Conservation (phyloP, 2,329 filamentous ascomycete species). For the Ophiostoma ulmi region DNA sequence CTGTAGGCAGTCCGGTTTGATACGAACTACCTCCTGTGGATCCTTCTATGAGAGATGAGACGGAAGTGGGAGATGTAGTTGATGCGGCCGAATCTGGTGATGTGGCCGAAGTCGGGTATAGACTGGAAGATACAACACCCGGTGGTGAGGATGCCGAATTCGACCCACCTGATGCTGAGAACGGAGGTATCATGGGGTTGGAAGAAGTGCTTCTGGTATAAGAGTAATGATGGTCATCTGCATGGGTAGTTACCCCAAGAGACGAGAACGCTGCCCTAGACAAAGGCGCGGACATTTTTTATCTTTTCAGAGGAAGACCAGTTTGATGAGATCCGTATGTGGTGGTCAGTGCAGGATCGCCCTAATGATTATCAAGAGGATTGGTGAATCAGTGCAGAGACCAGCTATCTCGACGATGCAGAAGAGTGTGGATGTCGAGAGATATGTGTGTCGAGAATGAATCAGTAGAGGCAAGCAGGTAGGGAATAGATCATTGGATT, state of each 20-base stretch:
- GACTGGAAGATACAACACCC: not conserved
- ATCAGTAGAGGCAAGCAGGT: not conserved
- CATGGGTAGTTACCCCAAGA: not conserved
- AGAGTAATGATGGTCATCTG: not conserved
- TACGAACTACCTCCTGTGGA: not conserved
- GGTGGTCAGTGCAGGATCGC: not conserved
- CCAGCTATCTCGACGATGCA: not conserved
- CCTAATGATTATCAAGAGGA: not conserved
- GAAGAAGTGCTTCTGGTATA: not conserved
- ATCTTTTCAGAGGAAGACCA: no score
- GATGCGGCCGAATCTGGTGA: not conserved
- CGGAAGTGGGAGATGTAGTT: not conserved
- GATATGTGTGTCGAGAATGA: not conserved
- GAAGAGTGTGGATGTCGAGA: not conserved
- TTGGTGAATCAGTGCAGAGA: not conserved
- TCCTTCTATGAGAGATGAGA: not conserved
- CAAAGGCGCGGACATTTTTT: not conserved
- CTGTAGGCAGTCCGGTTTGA: not conserved
- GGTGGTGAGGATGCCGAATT: not conserved
- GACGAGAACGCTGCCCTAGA: not conserved
- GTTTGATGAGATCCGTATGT: not conserved
- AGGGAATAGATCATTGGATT: not conserved
- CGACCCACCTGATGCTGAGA: not conserved
- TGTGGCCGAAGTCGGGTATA: not conserved
- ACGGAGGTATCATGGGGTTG: not conserved